A percentile compares a stretch with the other conserved stretches of the same genome.
Evolutionary conservation across 257 asterid species (phyloP).

Genomic region (Vinca minor): DNA sequence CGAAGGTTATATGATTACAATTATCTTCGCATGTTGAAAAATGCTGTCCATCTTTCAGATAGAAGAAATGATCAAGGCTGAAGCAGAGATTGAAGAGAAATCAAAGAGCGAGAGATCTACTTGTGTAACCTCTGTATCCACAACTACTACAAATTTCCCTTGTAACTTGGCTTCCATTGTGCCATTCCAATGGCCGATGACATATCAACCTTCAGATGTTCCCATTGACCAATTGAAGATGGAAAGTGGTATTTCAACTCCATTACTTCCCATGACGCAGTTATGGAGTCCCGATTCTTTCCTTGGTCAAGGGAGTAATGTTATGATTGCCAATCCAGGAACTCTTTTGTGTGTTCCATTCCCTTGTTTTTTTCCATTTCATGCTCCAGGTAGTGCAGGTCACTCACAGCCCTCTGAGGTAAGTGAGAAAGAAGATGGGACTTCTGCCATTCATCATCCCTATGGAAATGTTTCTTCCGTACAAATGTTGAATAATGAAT

Average conservation of each 20-base stretch:
- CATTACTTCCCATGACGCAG: conserved; percentile 19
- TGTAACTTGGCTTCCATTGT: conserved; percentile 28
- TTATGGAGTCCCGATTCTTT: conserved; percentile 10
- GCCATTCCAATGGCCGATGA: conserved; percentile 47
- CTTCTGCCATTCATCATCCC: conserved; percentile 12
- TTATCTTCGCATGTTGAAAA: not conserved
- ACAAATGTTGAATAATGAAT: conserved; percentile 11
- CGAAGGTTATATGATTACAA: not conserved
- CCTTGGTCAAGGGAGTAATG: conserved; percentile 29
- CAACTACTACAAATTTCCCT: conserved; percentile 9
- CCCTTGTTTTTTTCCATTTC: conserved; percentile 46
- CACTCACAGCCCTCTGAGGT: conserved; percentile 9
- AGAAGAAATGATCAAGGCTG: conserved; percentile 26
- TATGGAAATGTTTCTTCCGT: conserved; percentile 18
- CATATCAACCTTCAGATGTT: conserved; percentile 28
- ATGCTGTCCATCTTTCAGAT: conserved; percentile 28
- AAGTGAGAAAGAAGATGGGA: conserved; percentile 10
- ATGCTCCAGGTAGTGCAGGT: conserved; percentile 13
- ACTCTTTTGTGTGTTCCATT: conserved; percentile 40
- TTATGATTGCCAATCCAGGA: conserved; percentile 15
- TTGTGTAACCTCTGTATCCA: conserved; percentile 15
- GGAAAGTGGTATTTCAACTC: conserved; percentile 12
- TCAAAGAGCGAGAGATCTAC: conserved; percentile 15
- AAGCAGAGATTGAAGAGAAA: conserved; percentile 19
- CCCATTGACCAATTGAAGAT: conserved; percentile 20